Evolutionary conservation across 2,329 filamentous ascomycete genomes (phyloP).

Genomic region (Monilinia fructicola): DNA sequence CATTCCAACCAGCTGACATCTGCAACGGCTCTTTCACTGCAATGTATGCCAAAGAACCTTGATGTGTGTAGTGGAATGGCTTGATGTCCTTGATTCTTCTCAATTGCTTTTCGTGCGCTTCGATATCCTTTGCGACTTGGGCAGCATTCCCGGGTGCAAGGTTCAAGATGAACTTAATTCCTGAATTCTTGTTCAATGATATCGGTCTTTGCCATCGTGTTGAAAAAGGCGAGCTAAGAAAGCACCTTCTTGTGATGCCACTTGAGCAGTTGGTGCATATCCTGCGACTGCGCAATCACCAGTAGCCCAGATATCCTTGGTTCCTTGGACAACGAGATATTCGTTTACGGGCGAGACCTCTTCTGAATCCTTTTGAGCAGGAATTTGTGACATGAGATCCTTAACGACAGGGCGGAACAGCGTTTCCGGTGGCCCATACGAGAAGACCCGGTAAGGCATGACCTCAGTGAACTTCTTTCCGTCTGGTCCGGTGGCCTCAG

Average conservation of each 20-base stretch:
- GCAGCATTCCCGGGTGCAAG: conserved; percentile 64
- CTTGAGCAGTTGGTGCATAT: conserved; percentile 96
- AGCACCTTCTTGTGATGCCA: conserved; percentile 89
- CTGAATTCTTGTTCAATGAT: conserved; percentile 73
- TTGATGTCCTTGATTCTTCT: conserved; percentile 90
- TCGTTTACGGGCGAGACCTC: conserved; percentile 94
- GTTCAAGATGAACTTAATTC: conserved; percentile 65
- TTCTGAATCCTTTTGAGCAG: conserved; percentile 91
- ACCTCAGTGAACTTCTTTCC: conserved; percentile 78
- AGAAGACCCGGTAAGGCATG: conserved; percentile 93
- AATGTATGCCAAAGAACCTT: conserved; percentile 96
- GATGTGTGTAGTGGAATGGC: conserved; percentile 97
- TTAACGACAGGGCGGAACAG: conserved; percentile 84
- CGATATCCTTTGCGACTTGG: conserved; percentile 71
- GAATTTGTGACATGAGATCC: conserved; percentile 88
- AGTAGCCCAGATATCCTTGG: conserved; percentile 96
- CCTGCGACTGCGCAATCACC: conserved; percentile 97
- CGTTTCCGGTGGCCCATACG: conserved; percentile 98
- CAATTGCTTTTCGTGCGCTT: conserved; percentile 80
- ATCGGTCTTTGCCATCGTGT: conserved; percentile 97
- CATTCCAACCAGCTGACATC: conserved; percentile 96
- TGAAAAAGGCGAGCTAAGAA: conserved; percentile 96
- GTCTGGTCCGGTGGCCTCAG: conserved; percentile 76
- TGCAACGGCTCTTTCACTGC: conserved; percentile 94
- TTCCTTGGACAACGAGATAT: conserved; percentile 95